Percentiles rank a stretch among this genome's conserved stretches.
These are phyloP conservation scores for Agarophyton chilense DNA, from an alignment of 23 red algal species.

Conservation along the genomic window DNA sequence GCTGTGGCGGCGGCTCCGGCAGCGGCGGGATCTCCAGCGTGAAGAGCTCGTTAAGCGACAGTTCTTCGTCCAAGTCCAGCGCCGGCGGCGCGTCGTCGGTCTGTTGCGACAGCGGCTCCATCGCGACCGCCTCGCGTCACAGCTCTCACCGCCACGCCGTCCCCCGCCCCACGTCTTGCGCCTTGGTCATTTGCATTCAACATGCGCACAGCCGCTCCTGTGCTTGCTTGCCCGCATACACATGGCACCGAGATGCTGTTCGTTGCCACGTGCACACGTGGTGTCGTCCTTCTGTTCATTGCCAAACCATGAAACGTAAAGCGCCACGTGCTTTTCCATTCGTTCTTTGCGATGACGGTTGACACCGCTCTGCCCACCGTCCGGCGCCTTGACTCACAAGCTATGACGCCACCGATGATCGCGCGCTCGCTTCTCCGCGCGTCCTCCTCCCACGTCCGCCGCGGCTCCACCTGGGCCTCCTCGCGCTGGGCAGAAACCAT, in stretches of 20 bases:
- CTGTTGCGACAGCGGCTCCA: conserved; percentile 27
- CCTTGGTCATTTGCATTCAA: background rate
- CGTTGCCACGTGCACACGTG: too few species aligned
- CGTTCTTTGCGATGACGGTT: too few species aligned
- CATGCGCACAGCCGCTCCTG: too few species aligned
- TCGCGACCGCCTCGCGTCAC: background rate
- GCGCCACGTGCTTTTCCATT: too few species aligned
- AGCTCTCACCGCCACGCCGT: too few species aligned
- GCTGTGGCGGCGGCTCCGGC: conserved; percentile 28
- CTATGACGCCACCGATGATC: background rate
- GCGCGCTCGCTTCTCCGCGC: conserved; percentile 6
- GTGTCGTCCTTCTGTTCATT: too few species aligned
- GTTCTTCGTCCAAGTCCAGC: background rate
- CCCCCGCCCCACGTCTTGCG: background rate
- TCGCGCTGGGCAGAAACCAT: conserved; percentile 41
- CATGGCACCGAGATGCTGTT: too few species aligned
- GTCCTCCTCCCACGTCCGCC: background rate
- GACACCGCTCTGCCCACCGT: too few species aligned
- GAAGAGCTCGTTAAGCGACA: conserved; percentile 10
- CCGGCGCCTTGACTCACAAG: too few species aligned
- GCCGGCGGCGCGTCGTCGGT: background rate
- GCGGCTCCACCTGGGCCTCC: conserved; percentile 13
- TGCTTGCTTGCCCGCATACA: too few species aligned
- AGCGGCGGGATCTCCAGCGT: conserved; percentile 31
- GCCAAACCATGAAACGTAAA: too few species aligned